These are phyloP conservation scores for Cadophora malorum DNA, from an alignment of 2,329 filamentous ascomycete genomes.

Conservation along the genomic window DNA sequence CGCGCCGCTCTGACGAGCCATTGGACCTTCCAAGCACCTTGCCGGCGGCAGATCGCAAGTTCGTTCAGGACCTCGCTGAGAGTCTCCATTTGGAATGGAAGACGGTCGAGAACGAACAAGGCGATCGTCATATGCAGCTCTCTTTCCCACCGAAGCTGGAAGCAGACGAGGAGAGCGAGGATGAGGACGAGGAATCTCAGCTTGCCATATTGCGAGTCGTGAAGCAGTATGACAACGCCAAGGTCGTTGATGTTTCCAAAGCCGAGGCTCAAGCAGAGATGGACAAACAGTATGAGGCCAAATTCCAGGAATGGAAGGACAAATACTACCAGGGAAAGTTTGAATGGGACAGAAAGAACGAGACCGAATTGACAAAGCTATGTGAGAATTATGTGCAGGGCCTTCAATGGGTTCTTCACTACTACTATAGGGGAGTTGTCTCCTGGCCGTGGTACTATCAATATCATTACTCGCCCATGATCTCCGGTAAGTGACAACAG, in stretches of 20 bases:
- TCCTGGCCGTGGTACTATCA: conserved; percentile 99
- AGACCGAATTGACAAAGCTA: conserved; percentile 79
- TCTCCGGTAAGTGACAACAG: conserved; percentile 65
- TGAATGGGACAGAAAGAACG: conserved; percentile 82
- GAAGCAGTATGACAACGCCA: conserved; percentile 88
- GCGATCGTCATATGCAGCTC: conserved; percentile 70
- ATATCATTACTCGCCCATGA: conserved; percentile 98
- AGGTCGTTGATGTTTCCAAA: conserved; percentile 78
- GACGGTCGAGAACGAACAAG: conserved; percentile 67
- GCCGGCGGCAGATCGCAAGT: conserved; percentile 87
- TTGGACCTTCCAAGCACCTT: conserved; percentile 77
- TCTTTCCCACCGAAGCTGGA: conserved; percentile 58
- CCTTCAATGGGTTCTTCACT: conserved; percentile 96
- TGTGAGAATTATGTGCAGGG: conserved; percentile 98
- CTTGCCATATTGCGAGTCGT: conserved; percentile 85
- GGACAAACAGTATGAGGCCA: conserved; percentile 85
- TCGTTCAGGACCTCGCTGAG: conserved; percentile 85
- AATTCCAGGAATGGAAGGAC: conserved; percentile 93
- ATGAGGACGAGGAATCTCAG: conserved; percentile 83
- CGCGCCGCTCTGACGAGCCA: conserved; percentile 66
- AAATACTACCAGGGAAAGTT: conserved; percentile 93
- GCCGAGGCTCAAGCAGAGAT: conserved; percentile 82
- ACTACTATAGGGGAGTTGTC: conserved; percentile 96
- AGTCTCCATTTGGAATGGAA: conserved; percentile 70
- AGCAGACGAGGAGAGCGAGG: conserved; percentile 66